A percentile compares a stretch with the other conserved stretches of the same genome.
phyloP scores from a whole-genome alignment of 1,284 basidiomycete species.

The Leccinum brunneo-olivaceum region DNA sequence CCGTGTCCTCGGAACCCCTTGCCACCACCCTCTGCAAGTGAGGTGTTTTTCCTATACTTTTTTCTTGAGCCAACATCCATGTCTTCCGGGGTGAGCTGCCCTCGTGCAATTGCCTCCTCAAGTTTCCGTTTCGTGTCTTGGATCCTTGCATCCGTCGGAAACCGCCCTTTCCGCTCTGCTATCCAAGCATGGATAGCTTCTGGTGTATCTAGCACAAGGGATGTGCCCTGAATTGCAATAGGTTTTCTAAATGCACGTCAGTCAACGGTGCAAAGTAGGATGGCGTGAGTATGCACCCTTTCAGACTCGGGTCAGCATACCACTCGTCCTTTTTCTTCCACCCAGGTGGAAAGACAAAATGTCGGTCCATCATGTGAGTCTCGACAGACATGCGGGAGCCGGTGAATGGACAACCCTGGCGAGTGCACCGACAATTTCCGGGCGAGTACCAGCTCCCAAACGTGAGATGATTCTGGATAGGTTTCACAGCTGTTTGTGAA shows the following conservation, averaged over 20 bases:
- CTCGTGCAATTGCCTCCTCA: constrained; percentile 72
- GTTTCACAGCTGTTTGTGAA: constrained; percentile 6
- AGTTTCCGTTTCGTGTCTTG: constrained; percentile 73
- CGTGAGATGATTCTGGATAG: constrained; percentile 18
- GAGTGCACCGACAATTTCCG: constrained; percentile 57
- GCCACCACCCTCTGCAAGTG: constrained; percentile 2
- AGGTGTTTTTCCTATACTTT: constrained; percentile 24
- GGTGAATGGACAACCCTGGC: constrained; percentile 64
- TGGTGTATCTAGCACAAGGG: constrained; percentile 68
- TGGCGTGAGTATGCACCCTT: constrained; percentile 42
- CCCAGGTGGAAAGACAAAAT: constrained; percentile 74
- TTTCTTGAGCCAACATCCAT: constrained; percentile 35
- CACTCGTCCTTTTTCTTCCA: constrained; percentile 68
- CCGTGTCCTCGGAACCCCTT: constrained; percentile 8
- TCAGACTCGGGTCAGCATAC: constrained; percentile 72
- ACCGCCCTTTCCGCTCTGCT: constrained; percentile 77
- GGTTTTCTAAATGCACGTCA: constrained; percentile 44
- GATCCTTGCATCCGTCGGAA: constrained; percentile 65
- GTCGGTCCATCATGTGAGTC: constrained; percentile 85
- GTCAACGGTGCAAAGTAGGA: background rate
- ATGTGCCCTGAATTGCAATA: constrained; percentile 78
- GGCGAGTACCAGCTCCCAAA: constrained; percentile 51
- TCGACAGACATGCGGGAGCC: constrained; percentile 74
- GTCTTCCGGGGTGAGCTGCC: constrained; percentile 58
- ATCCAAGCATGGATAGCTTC: constrained; percentile 83